Conservation (phyloP, 2,329 filamentous ascomycete genomes). For the Mycocentrospora acerina region DNA sequence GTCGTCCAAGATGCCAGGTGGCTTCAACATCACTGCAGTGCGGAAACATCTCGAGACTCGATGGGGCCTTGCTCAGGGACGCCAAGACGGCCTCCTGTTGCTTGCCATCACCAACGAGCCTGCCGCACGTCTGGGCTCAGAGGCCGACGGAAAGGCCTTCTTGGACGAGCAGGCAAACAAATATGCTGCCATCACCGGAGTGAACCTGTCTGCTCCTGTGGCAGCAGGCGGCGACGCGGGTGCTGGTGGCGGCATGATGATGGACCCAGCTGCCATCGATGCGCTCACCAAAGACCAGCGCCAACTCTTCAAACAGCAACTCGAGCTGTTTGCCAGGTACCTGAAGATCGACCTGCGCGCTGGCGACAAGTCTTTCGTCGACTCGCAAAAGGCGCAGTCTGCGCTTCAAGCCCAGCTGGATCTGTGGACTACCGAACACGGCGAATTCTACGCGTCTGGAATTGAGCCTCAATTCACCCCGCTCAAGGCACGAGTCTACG, state of each 20-base stretch:
- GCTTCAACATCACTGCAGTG: slow-evolving; percentile 96
- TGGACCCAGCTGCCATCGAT: slow-evolving; percentile 96
- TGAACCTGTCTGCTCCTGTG: slow-evolving; percentile 74
- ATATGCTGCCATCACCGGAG: slow-evolving; percentile 80
- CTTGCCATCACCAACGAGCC: slow-evolving; percentile 93
- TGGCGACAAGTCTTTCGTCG: slow-evolving; percentile 91
- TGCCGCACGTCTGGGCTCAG: slow-evolving; percentile 80
- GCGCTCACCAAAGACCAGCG: slow-evolving; percentile 96
- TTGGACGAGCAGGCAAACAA: slow-evolving; percentile 87
- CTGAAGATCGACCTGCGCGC: slow-evolving; percentile 94
- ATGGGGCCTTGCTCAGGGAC: slow-evolving; percentile 83
- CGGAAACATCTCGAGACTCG: slow-evolving; percentile 93
- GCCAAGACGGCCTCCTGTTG: slow-evolving; percentile 88
- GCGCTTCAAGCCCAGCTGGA: slow-evolving; percentile 91
- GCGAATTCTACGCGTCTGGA: slow-evolving; percentile 91
- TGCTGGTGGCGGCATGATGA: slow-evolving; percentile 90
- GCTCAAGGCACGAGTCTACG: slow-evolving; percentile 93
- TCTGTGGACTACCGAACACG: slow-evolving; percentile 92
- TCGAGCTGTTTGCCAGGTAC: slow-evolving; percentile 92
- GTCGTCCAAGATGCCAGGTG: slow-evolving; percentile 98
- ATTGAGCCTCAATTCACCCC: slow-evolving; percentile 93
- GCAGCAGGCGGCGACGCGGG: slow-evolving; percentile 72
- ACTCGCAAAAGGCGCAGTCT: slow-evolving; percentile 80
- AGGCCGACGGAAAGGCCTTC: slow-evolving; percentile 88
- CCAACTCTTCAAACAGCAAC: slow-evolving; percentile 95